Evolutionary conservation across 345 rosid species (phyloP).

Genomic region (Populus nigra): DNA sequence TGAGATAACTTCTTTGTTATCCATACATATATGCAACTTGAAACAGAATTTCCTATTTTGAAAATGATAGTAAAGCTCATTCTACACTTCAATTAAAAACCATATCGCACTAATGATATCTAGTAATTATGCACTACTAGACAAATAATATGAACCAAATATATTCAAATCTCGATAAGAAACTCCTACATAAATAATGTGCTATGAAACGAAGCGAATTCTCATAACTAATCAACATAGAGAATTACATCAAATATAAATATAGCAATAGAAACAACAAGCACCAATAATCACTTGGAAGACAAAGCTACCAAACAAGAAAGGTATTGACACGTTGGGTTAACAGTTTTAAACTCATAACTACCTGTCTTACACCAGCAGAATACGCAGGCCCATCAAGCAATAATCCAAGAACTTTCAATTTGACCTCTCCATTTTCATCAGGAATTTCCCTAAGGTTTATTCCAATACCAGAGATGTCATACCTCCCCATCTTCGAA

Average conservation of each 20-base stretch:
- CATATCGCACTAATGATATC: not conserved
- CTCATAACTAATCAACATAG: not conserved
- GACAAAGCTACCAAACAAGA: not conserved
- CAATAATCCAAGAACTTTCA: slow-evolving; percentile 79
- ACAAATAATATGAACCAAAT: too few species aligned
- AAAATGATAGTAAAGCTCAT: not conserved
- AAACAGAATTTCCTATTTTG: not conserved
- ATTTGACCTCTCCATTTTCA: slow-evolving; percentile 52
- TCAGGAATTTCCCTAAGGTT: slow-evolving; percentile 92
- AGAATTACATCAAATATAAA: not conserved
- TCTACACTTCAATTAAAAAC: not conserved
- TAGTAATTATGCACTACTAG: not conserved
- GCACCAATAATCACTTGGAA: not conserved
- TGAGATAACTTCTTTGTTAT: not conserved
- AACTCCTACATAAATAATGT: too few species aligned
- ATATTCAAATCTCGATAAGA: too few species aligned
- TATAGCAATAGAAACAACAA: not conserved
- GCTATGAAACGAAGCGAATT: not conserved
- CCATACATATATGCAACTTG: not conserved
- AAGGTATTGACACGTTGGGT: not conserved
- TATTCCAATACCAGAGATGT: slow-evolving; percentile 84
- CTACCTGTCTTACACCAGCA: slow-evolving; percentile 89
- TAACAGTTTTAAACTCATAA: not conserved
- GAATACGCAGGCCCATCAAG: slow-evolving; percentile 84
- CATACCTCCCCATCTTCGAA: slow-evolving; percentile 93